phyloP scores from a whole-genome alignment of 148 eudicot genomes.

The Vaccinium macrocarpon region DNA sequence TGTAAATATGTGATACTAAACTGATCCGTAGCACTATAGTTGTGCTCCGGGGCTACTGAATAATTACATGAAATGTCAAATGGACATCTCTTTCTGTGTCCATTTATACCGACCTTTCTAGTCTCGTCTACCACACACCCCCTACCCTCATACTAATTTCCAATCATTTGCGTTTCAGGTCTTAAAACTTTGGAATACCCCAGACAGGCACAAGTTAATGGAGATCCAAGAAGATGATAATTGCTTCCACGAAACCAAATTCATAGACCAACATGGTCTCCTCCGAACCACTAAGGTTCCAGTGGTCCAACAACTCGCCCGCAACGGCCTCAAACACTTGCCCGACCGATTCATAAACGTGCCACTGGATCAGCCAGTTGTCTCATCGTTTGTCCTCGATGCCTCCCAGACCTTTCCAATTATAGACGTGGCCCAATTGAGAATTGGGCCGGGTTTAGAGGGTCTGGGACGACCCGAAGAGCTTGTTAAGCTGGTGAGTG shows the following conservation, averaged over 20 bases:
- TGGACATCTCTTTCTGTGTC: too few relatives aligned
- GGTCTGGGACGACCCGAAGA: conserved; percentile 13
- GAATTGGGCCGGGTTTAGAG: not conserved
- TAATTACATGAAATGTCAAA: too few relatives aligned
- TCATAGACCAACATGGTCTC: conserved; percentile 21
- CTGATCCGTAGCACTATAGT: too few relatives aligned
- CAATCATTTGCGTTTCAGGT: not conserved
- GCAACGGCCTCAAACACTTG: conserved; percentile 9
- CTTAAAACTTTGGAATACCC: not conserved
- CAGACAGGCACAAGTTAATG: not conserved
- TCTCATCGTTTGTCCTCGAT: not conserved
- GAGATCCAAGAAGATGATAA: not conserved
- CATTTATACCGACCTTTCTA: too few relatives aligned
- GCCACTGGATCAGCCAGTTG: not conserved
- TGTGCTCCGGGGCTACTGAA: too few relatives aligned
- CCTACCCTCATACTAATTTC: too few relatives aligned
- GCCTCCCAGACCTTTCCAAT: not conserved
- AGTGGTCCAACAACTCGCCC: conserved; percentile 29
- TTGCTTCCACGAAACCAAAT: conserved; percentile 23
- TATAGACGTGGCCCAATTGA: conserved; percentile 18
- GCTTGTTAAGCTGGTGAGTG: conserved; percentile 21
- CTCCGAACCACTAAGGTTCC: conserved; percentile 22
- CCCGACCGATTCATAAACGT: conserved; percentile 12
- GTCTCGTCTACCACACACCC: too few relatives aligned
- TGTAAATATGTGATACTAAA: too few relatives aligned